Conservation (phyloP, 2,329 filamentous ascomycete genomes). For the Aaosphaeria pasadenensis region DNA sequence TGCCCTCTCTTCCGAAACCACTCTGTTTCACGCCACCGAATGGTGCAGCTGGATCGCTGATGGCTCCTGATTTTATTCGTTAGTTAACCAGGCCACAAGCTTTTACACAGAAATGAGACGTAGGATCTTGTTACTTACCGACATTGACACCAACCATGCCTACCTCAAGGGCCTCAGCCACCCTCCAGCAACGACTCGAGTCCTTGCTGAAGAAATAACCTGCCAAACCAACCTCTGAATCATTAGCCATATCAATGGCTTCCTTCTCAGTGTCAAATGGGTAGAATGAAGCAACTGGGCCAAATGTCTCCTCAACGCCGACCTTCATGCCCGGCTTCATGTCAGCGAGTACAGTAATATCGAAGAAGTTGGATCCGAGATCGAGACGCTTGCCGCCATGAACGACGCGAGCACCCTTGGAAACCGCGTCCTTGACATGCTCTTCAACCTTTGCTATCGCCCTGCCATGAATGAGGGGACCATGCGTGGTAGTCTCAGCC, state of each 20-base stretch:
- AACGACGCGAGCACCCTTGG: slow-evolving; percentile 29
- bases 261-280: slow-evolving; percentile 85
- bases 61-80: slow-evolving; percentile 18
- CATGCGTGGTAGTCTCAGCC: slow-evolving; percentile 68
- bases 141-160: slow-evolving; percentile 74
- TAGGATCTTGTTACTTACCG: slow-evolving; percentile 15
- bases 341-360: slow-evolving; percentile 82
- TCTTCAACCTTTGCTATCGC: slow-evolving; percentile 49
- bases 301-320: slow-evolving; percentile 88
- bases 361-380: slow-evolving; percentile 75
- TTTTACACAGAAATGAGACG: too few relatives aligned
- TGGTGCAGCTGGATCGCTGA: slow-evolving; percentile 46
- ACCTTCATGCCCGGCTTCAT: slow-evolving; percentile 85
- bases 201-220: slow-evolving; percentile 85
- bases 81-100: too few relatives aligned
- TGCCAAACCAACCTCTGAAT: slow-evolving; percentile 79
- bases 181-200: slow-evolving; percentile 56
- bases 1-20: slow-evolving; percentile 52
- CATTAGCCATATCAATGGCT: slow-evolving; percentile 80
- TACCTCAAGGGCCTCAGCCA: slow-evolving; percentile 69
- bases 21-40: slow-evolving; percentile 51
- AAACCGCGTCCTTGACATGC: slow-evolving; percentile 33
- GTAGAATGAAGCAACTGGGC: slow-evolving; percentile 87
- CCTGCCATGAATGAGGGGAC: slow-evolving; percentile 80
- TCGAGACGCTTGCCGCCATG: slow-evolving; percentile 57